phyloP scores from a whole-genome alignment of 2,329 filamentous ascomycete species.

The Setomelanomma holmii region DNA sequence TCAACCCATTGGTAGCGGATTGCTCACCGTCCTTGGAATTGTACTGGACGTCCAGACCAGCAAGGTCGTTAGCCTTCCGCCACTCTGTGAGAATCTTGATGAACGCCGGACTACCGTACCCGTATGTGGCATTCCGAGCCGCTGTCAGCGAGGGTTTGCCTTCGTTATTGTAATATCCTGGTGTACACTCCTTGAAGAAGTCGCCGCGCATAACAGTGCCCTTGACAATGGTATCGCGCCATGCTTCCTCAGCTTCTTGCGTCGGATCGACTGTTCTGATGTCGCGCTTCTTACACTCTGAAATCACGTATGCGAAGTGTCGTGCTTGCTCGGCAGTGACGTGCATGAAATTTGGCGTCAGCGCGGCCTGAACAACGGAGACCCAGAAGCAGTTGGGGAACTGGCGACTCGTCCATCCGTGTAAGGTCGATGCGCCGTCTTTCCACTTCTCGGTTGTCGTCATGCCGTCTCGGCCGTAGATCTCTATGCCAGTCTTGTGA shows the following conservation, averaged over 20 bases:
- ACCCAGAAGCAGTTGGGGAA: slow-evolving; percentile 65
- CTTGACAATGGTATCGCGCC: slow-evolving; percentile 52
- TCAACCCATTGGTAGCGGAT: not conserved
- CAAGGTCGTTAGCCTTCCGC: slow-evolving; percentile 35
- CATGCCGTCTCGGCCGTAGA: slow-evolving; percentile 55
- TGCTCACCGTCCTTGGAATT: slow-evolving; percentile 5
- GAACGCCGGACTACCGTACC: slow-evolving; percentile 40
- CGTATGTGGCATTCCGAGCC: slow-evolving; percentile 39
- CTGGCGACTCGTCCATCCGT: slow-evolving; percentile 57
- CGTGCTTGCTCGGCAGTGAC: slow-evolving; percentile 34
- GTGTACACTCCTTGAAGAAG: slow-evolving; percentile 59
- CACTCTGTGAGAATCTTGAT: slow-evolving; percentile 42
- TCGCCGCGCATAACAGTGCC: slow-evolving; percentile 51
- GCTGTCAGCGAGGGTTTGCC: slow-evolving; percentile 18
- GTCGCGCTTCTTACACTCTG: slow-evolving; percentile 39
- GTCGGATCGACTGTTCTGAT: slow-evolving; percentile 55
- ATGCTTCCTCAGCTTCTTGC: slow-evolving; percentile 56
- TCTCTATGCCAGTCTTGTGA: slow-evolving; percentile 44
- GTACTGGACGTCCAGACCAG: slow-evolving; percentile 36
- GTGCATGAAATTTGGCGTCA: slow-evolving; percentile 37
- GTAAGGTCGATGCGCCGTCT: slow-evolving; percentile 58
- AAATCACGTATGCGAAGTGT: slow-evolving; percentile 57
- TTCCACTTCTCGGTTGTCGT: slow-evolving; percentile 58
- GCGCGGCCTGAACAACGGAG: slow-evolving; percentile 23
- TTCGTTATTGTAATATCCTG: slow-evolving; percentile 58